Percentiles rank a stretch among this genome's conserved stretches.
Evolutionary conservation across 257 asterid genomes (phyloP).

Genomic region (Osmanthus fragrans): DNA sequence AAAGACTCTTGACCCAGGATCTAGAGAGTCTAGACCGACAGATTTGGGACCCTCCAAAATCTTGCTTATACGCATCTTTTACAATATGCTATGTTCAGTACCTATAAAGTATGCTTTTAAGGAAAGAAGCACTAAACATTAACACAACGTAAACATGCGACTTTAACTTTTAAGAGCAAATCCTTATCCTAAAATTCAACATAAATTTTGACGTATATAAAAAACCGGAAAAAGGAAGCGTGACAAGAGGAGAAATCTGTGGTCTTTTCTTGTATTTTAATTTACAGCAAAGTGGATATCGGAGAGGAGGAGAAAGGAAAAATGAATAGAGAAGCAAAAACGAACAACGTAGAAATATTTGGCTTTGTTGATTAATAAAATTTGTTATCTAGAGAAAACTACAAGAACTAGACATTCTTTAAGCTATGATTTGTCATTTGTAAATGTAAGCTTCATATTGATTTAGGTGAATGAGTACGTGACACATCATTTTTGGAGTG

Average conservation of each 20-base stretch:
- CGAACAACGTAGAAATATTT: not conserved
- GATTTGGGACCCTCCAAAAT: conserved; percentile 1
- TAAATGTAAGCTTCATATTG: too few relatives aligned
- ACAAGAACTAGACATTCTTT: too few relatives aligned
- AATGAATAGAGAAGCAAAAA: not conserved
- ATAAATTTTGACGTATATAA: not conserved
- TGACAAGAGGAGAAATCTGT: not conserved
- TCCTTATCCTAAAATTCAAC: not conserved
- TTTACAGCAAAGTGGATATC: not conserved
- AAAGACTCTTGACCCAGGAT: not conserved
- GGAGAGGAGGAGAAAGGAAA: not conserved
- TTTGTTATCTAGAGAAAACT: too few relatives aligned
- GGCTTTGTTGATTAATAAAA: too few relatives aligned
- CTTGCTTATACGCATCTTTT: not conserved
- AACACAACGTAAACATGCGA: not conserved
- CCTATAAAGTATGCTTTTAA: not conserved
- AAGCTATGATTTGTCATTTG: too few relatives aligned
- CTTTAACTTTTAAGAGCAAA: not conserved
- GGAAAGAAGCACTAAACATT: not conserved
- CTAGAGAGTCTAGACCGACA: not conserved
- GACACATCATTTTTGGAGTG: too few relatives aligned
- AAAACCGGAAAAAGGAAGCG: not conserved
- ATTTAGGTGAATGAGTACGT: too few relatives aligned
- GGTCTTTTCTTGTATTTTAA: not conserved
- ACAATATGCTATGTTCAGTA: not conserved